These are phyloP conservation scores for Takakia lepidozioides DNA, from an alignment of 225 moss, liverwort and hornwort species.

Conservation along the genomic window DNA sequence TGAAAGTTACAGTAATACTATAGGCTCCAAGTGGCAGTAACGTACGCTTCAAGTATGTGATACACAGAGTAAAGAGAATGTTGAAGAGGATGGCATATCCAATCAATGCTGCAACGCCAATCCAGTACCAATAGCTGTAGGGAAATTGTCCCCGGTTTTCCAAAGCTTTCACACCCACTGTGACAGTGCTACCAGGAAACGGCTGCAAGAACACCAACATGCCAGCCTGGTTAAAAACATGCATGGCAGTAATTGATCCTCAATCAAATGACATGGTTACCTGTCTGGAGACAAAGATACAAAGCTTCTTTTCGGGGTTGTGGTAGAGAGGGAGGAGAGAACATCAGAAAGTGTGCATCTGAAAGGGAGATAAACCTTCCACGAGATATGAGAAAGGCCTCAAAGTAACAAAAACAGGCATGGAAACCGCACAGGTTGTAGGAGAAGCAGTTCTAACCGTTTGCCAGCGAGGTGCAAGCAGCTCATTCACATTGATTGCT, in stretches of 20 bases:
- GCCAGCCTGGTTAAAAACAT: too few species aligned
- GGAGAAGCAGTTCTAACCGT: conserved; percentile 18
- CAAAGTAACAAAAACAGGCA: too few species aligned
- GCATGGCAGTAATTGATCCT: too few species aligned
- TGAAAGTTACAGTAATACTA: too few species aligned
- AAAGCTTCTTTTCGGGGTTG: too few species aligned
- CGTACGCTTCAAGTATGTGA: conserved; percentile 50
- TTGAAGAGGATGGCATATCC: conserved; percentile 51
- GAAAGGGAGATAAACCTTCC: too few species aligned
- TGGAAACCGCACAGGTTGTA: too few species aligned
- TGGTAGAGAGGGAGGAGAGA: too few species aligned
- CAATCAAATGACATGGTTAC: too few species aligned
- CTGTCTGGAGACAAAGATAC: too few species aligned
- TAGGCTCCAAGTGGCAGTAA: background rate
- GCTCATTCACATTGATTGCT: conserved; percentile 40
- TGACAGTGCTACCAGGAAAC: conserved; percentile 2
- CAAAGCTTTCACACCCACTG: conserved; percentile 24
- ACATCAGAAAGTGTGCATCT: too few species aligned
- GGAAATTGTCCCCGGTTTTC: conserved; percentile 26
- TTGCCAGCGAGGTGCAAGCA: conserved; percentile 59
- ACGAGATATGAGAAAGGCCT: too few species aligned
- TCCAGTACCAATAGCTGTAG: conserved; percentile 42
- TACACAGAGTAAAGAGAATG: conserved; percentile 42
- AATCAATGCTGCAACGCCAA: conserved; percentile 29
- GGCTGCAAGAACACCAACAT: conserved; percentile 23